These are phyloP conservation scores for Hymenoscyphus fructigenus DNA, from an alignment of 2,329 filamentous ascomycete species.

Conservation along the genomic window DNA sequence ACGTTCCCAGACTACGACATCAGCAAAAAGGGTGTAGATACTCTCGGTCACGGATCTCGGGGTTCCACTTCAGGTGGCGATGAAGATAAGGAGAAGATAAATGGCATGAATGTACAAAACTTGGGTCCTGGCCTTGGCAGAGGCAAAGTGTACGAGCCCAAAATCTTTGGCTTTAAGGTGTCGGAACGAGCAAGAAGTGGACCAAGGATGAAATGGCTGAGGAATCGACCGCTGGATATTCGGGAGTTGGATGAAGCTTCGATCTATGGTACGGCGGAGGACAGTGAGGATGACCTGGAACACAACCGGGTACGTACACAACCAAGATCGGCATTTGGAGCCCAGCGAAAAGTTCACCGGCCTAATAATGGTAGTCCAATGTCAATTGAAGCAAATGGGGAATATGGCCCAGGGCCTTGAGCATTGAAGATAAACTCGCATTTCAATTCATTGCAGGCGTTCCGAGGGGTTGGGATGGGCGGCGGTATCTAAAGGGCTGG, in stretches of 20 bases:
- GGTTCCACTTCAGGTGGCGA: constrained; percentile 41
- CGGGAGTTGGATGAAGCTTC: constrained; percentile 81
- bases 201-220: constrained; percentile 95
- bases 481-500: background rate
- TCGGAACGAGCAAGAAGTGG: constrained; percentile 87
- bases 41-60: constrained; percentile 44
- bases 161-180: constrained; percentile 95
- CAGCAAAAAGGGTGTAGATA: constrained; percentile 65
- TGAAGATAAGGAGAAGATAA: constrained; percentile 57
- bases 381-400: constrained; percentile 33
- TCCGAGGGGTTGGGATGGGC: constrained; percentile 1
- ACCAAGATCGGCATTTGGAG: constrained; percentile 11
- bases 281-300: constrained; percentile 51
- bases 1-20: constrained; percentile 97
- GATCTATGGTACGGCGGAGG: constrained; percentile 53
- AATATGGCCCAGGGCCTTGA: constrained; percentile 12
- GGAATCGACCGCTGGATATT: constrained; percentile 77
- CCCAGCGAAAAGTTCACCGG: constrained; percentile 18
- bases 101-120: constrained; percentile 84
- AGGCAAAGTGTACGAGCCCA: constrained; percentile 86
- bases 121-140: constrained; percentile 83
- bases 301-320: constrained; percentile 30
- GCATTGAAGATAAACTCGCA: constrained; percentile 3
- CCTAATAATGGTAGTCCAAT: constrained; percentile 36
- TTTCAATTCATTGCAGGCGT: constrained; percentile 8